Base-by-base conservation (phyloP, 805 yeast genomes). In the Pichia gijzeniarum region DNA sequence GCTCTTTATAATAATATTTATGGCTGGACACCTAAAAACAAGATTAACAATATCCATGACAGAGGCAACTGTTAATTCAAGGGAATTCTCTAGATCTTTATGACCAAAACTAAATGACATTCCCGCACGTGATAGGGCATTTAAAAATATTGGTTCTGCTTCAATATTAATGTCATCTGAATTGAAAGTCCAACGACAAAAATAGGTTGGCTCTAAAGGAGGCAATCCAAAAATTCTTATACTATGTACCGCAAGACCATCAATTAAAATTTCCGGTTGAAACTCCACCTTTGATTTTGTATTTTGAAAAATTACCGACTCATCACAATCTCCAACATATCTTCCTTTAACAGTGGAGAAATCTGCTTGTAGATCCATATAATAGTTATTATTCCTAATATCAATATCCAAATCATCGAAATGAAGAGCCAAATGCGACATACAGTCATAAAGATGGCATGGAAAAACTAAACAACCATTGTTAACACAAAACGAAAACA, bases 221-320 rank as follows among this genome's bases (percentile, higher is more conserved):
- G 96, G 96, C 2, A 88, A 60, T 0, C 99, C 99, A 68, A 88
- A 88, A 81, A 90, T 80, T 56, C 98, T 72, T 61, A 91, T 96
- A 1, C 96, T 95, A 61, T 86, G 95, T 20, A 87, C 70, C 2
- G 72, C 57, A 12, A 84, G 58, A 1, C 82, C 80, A 56, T 82
- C 84, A 40, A 85, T 70, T 3, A 60, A 53, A 27, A 85, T 53
- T 37, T 79, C 78, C 1, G 80, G 71, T 4, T 51, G 43, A 33
- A 56, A 57, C 2, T 38, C 41, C 1, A 48, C 44, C 1, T 46
- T 50, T 1, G 47, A 38, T 17, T 48, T 44, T 1, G 63, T 71
- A 56, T 46, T 53, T 40, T 20, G 59, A 50, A 48, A 63, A 45
- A 54, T 56, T 32, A 27, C 45, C 34, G 51, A 42, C 43, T 60